A percentile compares a stretch with the other conserved stretches of the same genome.
phyloP scores from a whole-genome alignment of 805 yeast species.

The Cyberlindnera petersonii region DNA sequence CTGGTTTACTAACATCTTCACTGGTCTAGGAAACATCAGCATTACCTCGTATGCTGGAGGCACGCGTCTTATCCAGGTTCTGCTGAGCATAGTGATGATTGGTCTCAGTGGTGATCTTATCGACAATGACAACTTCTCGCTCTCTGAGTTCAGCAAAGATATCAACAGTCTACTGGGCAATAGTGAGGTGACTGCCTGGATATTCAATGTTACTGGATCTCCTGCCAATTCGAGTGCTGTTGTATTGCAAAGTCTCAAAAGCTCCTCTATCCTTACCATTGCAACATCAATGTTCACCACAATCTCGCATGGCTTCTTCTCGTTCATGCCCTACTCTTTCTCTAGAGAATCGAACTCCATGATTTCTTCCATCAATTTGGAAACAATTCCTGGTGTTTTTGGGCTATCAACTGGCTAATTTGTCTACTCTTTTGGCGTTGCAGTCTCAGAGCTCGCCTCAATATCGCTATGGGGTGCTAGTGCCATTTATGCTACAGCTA shows the following conservation, averaged over 20 bases:
- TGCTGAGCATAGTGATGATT: constrained; percentile 2
- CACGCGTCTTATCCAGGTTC: constrained; percentile 8
- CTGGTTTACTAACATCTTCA: constrained; percentile 9
- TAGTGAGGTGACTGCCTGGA: background rate
- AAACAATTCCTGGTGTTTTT: constrained; percentile 1
- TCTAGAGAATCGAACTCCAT: constrained; percentile 8
- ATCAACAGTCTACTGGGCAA: constrained; percentile 2
- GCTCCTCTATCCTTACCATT: constrained; percentile 5
- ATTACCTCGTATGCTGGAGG: constrained; percentile 10
- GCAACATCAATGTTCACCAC: constrained; percentile 9
- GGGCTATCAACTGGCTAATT: constrained; percentile 4
- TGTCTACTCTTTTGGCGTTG: constrained; percentile 7
- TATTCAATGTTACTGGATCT: constrained; percentile 2
- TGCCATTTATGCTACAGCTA: constrained; percentile 24
- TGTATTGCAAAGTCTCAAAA: background rate
- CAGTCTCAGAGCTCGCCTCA: constrained; percentile 21
- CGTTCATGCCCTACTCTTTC: constrained; percentile 10
- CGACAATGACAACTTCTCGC: constrained; percentile 2
- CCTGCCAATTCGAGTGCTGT: constrained; percentile 1
- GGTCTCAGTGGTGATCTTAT: constrained; percentile 8
- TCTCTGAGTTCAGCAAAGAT: background rate
- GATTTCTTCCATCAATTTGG: constrained; percentile 6
- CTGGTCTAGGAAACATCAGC: constrained; percentile 9
- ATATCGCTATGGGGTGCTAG: constrained; percentile 24
- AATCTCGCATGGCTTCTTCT: constrained; percentile 8